Conservation (phyloP, 2,329 filamentous ascomycete species). For the Colletotrichum lindemuthianum region DNA sequence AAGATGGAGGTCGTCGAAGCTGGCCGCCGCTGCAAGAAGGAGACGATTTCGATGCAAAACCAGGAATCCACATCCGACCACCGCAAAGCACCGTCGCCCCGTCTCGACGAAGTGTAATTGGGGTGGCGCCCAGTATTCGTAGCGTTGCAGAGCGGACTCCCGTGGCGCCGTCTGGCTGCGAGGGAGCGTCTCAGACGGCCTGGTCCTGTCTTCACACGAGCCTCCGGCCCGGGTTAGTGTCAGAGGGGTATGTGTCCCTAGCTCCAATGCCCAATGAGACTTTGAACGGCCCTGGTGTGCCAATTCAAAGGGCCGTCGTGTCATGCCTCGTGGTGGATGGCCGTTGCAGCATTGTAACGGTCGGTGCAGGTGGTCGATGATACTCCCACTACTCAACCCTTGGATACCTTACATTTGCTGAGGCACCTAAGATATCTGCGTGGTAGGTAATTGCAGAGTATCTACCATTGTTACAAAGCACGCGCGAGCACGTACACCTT, state of each 20-base stretch:
- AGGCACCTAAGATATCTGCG: no score
- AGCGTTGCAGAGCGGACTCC: constrained; percentile 18
- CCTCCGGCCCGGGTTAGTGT: constrained; percentile 6
- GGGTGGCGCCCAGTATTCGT: constrained; percentile 21
- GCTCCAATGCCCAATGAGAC: neutral
- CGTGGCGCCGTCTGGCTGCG: constrained; percentile 18
- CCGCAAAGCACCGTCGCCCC: neutral
- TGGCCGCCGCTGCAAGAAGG: neutral
- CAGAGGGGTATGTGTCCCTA: constrained; percentile 4
- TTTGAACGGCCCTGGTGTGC: constrained; percentile 1
- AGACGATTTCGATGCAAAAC: neutral
- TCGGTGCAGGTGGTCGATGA: constrained; percentile 9
- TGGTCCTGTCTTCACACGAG: constrained; percentile 21
- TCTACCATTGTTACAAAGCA: no score
- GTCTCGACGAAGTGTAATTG: constrained; percentile 4
- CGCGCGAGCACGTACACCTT: no score
- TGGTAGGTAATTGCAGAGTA: no score
- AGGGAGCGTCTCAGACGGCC: constrained; percentile 26
- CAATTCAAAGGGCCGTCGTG: constrained; percentile 7
- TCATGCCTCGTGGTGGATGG: constrained; percentile 23
- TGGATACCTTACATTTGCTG: no score
- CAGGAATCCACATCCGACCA: neutral
- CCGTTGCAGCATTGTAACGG: neutral
- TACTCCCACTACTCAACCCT: neutral
- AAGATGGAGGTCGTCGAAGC: constrained; percentile 6